Evolutionary conservation across 495 filamentous ascomycete genomes (phyloP), one percentile per base, ranked within the genome.

Genomic region (Talaromyces nanjingensis): DNA sequence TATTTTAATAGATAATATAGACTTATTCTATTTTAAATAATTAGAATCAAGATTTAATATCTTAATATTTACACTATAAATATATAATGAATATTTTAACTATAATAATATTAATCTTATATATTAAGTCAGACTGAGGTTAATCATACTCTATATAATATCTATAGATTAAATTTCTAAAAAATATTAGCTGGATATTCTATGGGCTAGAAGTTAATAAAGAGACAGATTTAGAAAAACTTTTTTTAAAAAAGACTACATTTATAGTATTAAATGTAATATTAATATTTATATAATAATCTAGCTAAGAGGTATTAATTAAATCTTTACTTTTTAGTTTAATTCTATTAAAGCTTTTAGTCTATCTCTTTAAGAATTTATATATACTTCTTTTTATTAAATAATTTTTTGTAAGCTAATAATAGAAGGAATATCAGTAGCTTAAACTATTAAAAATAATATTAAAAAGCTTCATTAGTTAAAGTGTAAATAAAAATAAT

Each of bases 221-320:
- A 62, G 59, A 49, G 16, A 16, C 39, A 62, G 31, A 6, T 6
- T 33, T 6, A 33, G 31, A 6, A 33, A 33, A 8, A 33, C 31
- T 33, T 6, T 33, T 9, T 62, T 62, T 37, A 62, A 62, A 49
- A 62, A 62, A 52, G 33, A 14, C 27, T 29, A 62, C 37, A 9
- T 2, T 2, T 62, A 62, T 20, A 47, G 59, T 14, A 20, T 62
- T 49, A 18, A 62, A 20, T 62, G 37, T 52, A 37, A 62, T 47
- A 37, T 37, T 20, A 37, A 62, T 62, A 37, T 62, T 22, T 62
- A 47, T 47, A 47, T 62, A 1, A 37, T 62, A 4, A n/a, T 62
- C 7, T 18, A 37, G 24, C 31, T 62, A 18, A 42, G 39, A 47
- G 37, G 37, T 2, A 45, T 5, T 4, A 20, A 20, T 56, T 8